phyloP scores from a whole-genome alignment of 768 basidiomycete species.

The Termitomyces heimii region DNA sequence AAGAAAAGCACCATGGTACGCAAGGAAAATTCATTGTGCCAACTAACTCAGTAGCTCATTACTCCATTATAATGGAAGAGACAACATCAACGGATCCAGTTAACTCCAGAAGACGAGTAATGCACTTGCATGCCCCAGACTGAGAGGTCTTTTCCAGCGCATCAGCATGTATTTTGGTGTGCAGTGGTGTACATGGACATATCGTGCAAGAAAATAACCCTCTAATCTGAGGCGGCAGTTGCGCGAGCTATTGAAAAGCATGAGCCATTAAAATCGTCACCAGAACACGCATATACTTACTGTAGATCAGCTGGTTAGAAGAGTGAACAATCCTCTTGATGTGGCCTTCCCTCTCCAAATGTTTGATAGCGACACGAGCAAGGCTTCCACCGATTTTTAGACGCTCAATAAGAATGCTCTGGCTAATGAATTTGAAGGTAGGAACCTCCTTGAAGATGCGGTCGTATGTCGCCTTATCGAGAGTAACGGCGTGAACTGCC shows the following conservation, averaged over 20 bases:
- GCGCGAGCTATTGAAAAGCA: slow-evolving; percentile 33
- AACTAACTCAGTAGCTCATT: background rate
- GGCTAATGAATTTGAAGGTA: slow-evolving; percentile 97
- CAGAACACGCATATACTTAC: slow-evolving; percentile 43
- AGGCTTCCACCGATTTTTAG: slow-evolving; percentile 95
- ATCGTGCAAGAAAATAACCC: slow-evolving; percentile 14
- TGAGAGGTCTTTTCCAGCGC: background rate
- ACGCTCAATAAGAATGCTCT: slow-evolving; percentile 97
- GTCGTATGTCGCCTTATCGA: slow-evolving; percentile 91
- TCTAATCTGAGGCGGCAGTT: slow-evolving; percentile 44
- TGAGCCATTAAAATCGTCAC: background rate
- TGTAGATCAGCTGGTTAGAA: slow-evolving; percentile 92
- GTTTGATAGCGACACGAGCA: slow-evolving; percentile 85
- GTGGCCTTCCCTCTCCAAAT: slow-evolving; percentile 88
- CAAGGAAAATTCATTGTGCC: background rate
- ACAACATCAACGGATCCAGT: background rate
- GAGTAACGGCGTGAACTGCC: slow-evolving; percentile 92
- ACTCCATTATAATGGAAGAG: background rate
- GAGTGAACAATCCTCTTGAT: slow-evolving; percentile 98
- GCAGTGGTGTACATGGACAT: slow-evolving; percentile 28
- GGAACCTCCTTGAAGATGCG: slow-evolving; percentile 98
- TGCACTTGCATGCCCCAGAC: background rate
- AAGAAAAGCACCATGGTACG: background rate
- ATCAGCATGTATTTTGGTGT: slow-evolving; percentile 26
- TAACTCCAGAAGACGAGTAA: background rate